A percentile compares a stretch with the other conserved stretches of the same genome.
These are phyloP conservation scores for Fusarium mundagurra DNA, from an alignment of 2,329 filamentous ascomycete species.

Conservation along the genomic window DNA sequence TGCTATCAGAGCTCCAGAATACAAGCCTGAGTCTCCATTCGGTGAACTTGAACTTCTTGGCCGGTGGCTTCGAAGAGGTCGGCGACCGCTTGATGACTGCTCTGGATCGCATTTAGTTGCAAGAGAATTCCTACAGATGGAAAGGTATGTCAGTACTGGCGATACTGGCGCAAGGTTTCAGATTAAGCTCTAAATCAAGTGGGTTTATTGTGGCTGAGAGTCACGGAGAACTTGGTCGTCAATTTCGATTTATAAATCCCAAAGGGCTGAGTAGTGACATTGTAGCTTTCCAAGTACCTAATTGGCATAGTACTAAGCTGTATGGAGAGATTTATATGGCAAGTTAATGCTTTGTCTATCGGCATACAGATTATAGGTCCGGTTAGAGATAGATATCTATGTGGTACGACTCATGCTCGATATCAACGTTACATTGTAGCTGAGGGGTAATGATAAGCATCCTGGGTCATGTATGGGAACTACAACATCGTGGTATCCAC, in stretches of 20 bases:
- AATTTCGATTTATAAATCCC: not conserved
- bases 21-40: too few species aligned
- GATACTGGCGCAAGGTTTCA: not conserved
- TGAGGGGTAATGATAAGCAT: not conserved
- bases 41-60: too few species aligned
- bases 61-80: too few species aligned
- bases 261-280: too few species aligned
- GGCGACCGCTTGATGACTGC: too few species aligned
- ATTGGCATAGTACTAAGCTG: not conserved
- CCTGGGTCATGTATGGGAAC: not conserved
- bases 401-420: not conserved
- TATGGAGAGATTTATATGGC: rapidly evolving
- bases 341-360: rapidly evolving
- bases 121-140: not conserved
- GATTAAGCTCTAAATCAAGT: not conserved
- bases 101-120: not conserved
- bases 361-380: not conserved
- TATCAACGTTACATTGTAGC: not conserved
- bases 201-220: not conserved
- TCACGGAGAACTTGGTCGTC: not conserved
- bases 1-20: not conserved
- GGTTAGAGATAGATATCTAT: too few species aligned
- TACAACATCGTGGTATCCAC: not conserved
- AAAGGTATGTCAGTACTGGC: not conserved
- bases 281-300: not conserved